Evolutionary conservation across 345 rosid species (phyloP), one percentile per base, ranked within the genome.

Genomic region (Eucalyptus microcorys): DNA sequence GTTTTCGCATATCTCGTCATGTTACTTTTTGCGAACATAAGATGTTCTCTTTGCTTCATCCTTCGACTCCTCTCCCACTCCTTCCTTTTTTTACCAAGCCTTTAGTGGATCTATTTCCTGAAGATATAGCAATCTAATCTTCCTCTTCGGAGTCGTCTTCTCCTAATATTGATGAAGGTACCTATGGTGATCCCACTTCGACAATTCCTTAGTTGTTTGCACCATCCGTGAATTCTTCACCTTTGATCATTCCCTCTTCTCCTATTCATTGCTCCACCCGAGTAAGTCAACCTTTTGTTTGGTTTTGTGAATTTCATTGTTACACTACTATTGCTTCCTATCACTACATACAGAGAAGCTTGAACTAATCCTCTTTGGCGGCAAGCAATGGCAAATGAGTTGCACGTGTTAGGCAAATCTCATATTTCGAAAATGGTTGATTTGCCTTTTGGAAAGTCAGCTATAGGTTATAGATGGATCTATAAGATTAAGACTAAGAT

Each of bases 371-470:
- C 76, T 64, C 76, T 14, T n/a, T 64, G 76, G 76, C 0, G 1
- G 2, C 76, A 64, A 64, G 76, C 5, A 22, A 64, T 64, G 19
- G 40, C 40, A n/a, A 7, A 64, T 64, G 37, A n/a, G 37, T 64
- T 14, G 19, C 37, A 64, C 19, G 1, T 14, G 19, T n/a, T n/a
- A 64, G 37, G 34, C 3, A 14, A 64, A 14, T n/a, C 76, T 64
- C 37, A 64, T 64, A n/a, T 16, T n/a, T 64, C 1, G 0, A 0
- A 64, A 30, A 4, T 66, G 3, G 6, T 16, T 3, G 1, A 66
- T 32, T 66, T 66, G 42, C 42, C 79, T 17, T 9, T 8, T 15
- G 2, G 42, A 66, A 32, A 32, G 79, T 66, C 6, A 4, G 0
- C 42, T 66, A 66, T 66, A 32, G 42, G 24, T 66, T 32, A 37